These are phyloP conservation scores for Boletus insuetus DNA, from an alignment of 768 basidiomycete species.

Conservation along the genomic window DNA sequence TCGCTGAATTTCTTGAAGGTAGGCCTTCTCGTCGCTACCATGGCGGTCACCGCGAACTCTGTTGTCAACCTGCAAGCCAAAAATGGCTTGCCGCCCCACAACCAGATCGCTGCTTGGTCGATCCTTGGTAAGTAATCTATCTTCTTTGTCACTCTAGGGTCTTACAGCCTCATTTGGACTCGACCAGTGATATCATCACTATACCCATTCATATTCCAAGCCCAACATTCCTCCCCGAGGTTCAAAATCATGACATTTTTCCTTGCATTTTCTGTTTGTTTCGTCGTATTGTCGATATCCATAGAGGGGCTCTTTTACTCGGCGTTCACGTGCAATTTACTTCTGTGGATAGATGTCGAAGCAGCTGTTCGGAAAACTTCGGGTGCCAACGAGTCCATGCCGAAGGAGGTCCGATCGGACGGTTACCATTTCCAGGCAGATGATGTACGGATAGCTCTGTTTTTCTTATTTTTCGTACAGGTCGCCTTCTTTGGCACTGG, in stretches of 20 bases:
- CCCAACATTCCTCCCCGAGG: slow-evolving; percentile 36
- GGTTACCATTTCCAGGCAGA: slow-evolving; percentile 51
- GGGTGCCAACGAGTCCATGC: neutral
- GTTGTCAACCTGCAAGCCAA: slow-evolving; percentile 61
- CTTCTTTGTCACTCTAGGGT: neutral
- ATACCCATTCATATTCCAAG: slow-evolving; percentile 46
- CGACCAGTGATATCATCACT: slow-evolving; percentile 52
- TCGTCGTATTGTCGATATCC: slow-evolving; percentile 78
- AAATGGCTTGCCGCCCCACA: slow-evolving; percentile 56
- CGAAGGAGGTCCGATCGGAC: neutral
- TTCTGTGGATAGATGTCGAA: slow-evolving; percentile 70
- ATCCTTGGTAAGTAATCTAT: slow-evolving; percentile 49
- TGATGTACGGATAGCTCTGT: slow-evolving; percentile 70
- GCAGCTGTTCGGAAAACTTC: slow-evolving; percentile 22
- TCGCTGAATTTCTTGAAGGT: slow-evolving; percentile 31
- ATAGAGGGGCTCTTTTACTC: slow-evolving; percentile 79
- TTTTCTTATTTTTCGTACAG: slow-evolving; percentile 86
- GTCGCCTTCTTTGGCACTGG: slow-evolving; percentile 84
- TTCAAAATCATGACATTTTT: slow-evolving; percentile 62
- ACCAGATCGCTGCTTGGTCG: slow-evolving; percentile 64
- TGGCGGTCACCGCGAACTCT: slow-evolving; percentile 57
- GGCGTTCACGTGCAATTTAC: slow-evolving; percentile 60
- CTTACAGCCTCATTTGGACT: neutral
- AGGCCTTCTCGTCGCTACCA: slow-evolving; percentile 42
- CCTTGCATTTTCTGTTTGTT: slow-evolving; percentile 71